phyloP scores from a whole-genome alignment of 1,139 yeast genomes.

The Taphrina deformans region DNA sequence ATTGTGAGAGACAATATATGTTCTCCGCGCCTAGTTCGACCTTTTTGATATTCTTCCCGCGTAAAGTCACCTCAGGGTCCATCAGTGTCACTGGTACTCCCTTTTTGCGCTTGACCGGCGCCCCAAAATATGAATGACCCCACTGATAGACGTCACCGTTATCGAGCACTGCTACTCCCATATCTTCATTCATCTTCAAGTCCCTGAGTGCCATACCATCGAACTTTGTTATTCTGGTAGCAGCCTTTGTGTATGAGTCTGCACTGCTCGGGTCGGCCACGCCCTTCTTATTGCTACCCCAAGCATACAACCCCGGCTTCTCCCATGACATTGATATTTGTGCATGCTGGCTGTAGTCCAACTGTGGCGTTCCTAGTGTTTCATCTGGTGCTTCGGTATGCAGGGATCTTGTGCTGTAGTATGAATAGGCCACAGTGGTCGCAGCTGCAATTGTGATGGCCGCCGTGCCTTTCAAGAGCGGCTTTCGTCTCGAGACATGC shows the following conservation, averaged over 20 bases:
- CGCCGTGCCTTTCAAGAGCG: neutral
- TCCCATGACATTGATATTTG: conserved; percentile 32
- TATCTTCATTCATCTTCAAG: conserved; percentile 55
- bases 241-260: conserved; percentile 45
- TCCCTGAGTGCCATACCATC: conserved; percentile 62
- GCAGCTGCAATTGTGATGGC: conserved; percentile 9
- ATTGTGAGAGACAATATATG: conserved; percentile 58
- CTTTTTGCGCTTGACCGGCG: conserved; percentile 40
- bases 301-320: conserved; percentile 36
- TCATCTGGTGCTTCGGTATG: conserved; percentile 1
- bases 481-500: neutral
- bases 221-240: conserved; percentile 63
- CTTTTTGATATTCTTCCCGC: conserved; percentile 52
- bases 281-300: conserved; percentile 38
- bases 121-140: conserved; percentile 49
- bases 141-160: conserved; percentile 78
- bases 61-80: conserved; percentile 48
- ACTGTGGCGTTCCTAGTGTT: neutral
- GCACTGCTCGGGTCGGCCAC: conserved; percentile 37
- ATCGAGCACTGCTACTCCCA: conserved; percentile 64
- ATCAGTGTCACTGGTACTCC: conserved; percentile 33
- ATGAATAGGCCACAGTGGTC: conserved; percentile 2
- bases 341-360: conserved; percentile 27
- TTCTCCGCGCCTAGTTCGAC: conserved; percentile 44
- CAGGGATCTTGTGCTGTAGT: neutral